These are phyloP conservation scores for Polygonum aviculare DNA, from an alignment of 148 eudicot species.

Conservation along the genomic window DNA sequence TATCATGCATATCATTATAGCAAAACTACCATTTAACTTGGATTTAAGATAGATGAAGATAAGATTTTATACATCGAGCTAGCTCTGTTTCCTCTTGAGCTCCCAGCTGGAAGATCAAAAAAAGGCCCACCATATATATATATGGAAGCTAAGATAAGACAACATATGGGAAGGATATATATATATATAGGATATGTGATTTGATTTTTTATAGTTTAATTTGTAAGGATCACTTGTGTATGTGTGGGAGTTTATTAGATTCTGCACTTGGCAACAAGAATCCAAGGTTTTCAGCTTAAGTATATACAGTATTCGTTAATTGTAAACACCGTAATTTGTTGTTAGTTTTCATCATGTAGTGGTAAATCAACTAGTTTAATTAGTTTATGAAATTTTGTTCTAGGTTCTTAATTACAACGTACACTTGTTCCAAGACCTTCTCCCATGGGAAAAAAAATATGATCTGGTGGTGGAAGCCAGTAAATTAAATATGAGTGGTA, in stretches of 20 bases:
- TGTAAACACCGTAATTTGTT: neutral
- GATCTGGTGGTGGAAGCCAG: neutral
- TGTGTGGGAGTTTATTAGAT: conserved; percentile 8
- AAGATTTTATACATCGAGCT: too few species aligned
- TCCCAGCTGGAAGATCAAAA: neutral
- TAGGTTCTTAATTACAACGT: too few species aligned
- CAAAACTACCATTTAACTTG: neutral
- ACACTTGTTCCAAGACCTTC: neutral
- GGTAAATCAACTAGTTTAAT: neutral
- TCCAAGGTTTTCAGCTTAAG: neutral
- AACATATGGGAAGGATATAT: neutral
- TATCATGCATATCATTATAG: neutral
- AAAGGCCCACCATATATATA: neutral
- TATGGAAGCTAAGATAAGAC: neutral
- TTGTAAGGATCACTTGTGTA: conserved; percentile 1
- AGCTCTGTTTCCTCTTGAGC: too few species aligned
- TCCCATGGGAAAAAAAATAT: neutral
- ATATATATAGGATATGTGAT: too few species aligned
- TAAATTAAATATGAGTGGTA: too few species aligned
- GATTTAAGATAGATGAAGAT: neutral
- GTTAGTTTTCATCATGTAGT: neutral
- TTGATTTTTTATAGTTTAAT: neutral
- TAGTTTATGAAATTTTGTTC: neutral
- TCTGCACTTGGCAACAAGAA: conserved; percentile 1
- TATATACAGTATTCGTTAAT: too few species aligned